phyloP scores from a whole-genome alignment of 306 rosid species.

The Citrullus colocynthis region DNA sequence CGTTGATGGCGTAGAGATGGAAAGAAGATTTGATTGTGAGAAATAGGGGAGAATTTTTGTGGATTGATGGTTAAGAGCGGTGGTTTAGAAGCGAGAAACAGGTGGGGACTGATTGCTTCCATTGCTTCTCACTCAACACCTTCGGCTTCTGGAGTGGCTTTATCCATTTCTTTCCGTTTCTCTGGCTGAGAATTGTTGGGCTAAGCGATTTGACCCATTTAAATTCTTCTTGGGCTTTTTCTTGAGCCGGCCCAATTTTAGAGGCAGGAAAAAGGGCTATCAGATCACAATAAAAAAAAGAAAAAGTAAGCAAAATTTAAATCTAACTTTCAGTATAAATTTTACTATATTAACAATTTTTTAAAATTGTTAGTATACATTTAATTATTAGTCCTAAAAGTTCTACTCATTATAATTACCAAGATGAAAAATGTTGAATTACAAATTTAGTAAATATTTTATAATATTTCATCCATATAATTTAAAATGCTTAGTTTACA shows the following conservation, averaged over 20 bases:
- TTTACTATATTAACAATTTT: too few relatives aligned
- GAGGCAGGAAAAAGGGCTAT: too few relatives aligned
- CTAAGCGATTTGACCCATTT: background rate
- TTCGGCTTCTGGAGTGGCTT: background rate
- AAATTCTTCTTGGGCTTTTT: background rate
- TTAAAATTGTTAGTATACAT: too few relatives aligned
- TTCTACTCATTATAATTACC: too few relatives aligned
- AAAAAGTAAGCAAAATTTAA: too few relatives aligned
- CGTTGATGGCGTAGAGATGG: conserved; percentile 1
- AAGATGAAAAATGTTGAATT: too few relatives aligned
- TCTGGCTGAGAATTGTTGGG: background rate
- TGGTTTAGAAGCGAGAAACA: conserved; percentile 33
- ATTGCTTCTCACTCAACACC: background rate
- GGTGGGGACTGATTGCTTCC: conserved; percentile 27
- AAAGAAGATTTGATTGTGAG: conserved; percentile 7
- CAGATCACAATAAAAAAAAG: too few relatives aligned
- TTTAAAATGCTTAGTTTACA: too few relatives aligned
- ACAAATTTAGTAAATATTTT: too few relatives aligned
- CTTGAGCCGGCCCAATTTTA: background rate
- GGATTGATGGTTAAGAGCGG: conserved; percentile 17
- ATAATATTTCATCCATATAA: too few relatives aligned
- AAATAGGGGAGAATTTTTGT: conserved; percentile 11
- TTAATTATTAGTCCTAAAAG: too few relatives aligned
- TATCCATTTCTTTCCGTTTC: background rate
- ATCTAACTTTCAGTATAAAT: too few relatives aligned